Evolutionary conservation across 192 early-diverging fungal species (phyloP), one percentile per base, ranked within the genome.

Genomic region (Coemansia sp.): DNA sequence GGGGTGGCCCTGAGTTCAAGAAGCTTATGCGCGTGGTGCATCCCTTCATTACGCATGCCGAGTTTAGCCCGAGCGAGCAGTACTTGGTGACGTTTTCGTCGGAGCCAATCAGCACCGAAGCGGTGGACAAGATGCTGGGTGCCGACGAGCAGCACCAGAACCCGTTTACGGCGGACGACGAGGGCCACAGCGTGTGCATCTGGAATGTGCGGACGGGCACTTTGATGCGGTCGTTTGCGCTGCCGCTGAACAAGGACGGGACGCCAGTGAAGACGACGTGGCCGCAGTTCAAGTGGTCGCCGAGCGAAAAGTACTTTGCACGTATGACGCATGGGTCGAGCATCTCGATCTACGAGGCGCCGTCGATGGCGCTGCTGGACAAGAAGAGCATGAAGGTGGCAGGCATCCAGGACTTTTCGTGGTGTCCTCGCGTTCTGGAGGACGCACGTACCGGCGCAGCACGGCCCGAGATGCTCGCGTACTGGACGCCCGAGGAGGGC

Each of bases 221-320:
- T n/a, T 72, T 93, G 45, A 82, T 99, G 53, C 92, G 97, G 58
- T 89, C 95, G 27, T 99, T 99, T 86, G 66, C 89, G 27, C 67
- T 76, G 37, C 53, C 64, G 10, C 82, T 79, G 59, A 67, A 71
- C 21, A 82, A 83, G 67, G 85, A 87, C 61, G 83, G 87, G 25
- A 75, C 56, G 51, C 39, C 50, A 21, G 65, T 66, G 29, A 84
- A 84, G 71, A 82, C 91, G 49, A 87, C 85, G 25, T 97, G 94
- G 94, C 94, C 95, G 29, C 70, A 76, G 45, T 97, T 99, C 87
- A 96, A 95, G 83, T 99, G 95, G 95, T 93, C 95, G 52, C 86
- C 88, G 39, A 90, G 90, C 79, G 94, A 95, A 61, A 91, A 90
- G 71, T 97, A 97, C 88, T 87, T 99, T 84, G 96, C 95, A 27